These are phyloP conservation scores for Digitaria exilis DNA, from an alignment of 202 grass and related monocot species.

Conservation along the genomic window DNA sequence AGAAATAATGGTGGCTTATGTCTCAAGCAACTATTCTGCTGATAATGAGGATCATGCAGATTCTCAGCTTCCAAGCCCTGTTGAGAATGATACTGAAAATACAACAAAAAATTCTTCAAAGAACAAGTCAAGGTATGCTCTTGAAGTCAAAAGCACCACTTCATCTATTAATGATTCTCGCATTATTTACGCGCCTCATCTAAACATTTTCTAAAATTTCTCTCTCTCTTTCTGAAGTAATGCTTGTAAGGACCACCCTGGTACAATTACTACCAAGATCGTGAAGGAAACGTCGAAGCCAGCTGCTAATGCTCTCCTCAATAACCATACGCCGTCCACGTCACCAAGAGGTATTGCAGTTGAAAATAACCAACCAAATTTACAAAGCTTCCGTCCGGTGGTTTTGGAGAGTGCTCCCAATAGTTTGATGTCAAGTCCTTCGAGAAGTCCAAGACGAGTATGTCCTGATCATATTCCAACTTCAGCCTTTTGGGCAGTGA, in stretches of 20 bases:
- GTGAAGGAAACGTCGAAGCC: conserved; percentile 55
- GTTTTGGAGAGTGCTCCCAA: conserved; percentile 82
- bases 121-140: conserved; percentile 68
- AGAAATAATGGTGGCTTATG: conserved; percentile 60
- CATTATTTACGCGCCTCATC: not conserved
- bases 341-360: conserved; percentile 56
- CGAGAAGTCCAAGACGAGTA: conserved; percentile 85
- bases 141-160: not conserved
- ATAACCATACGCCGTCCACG: conserved; percentile 58
- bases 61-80: conserved; percentile 84
- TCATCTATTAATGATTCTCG: not conserved
- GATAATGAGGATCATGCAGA: conserved; percentile 81
- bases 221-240: conserved; percentile 56
- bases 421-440: conserved; percentile 93
- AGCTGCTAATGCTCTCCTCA: conserved; percentile 47
- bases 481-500: conserved; percentile 79
- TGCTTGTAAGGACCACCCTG: conserved; percentile 58
- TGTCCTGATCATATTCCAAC: conserved; percentile 88
- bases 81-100: conserved; percentile 66
- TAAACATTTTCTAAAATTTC: conserved; percentile 37
- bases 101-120: conserved; percentile 48
- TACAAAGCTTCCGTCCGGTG: conserved; percentile 63
- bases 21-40: conserved; percentile 87
- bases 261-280: conserved; percentile 48
- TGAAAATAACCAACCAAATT: conserved; percentile 61